A percentile compares a stretch with the other conserved stretches of the same genome.
phyloP scores from a whole-genome alignment of 139 green algal species.

The Picochlorum sp. region DNA sequence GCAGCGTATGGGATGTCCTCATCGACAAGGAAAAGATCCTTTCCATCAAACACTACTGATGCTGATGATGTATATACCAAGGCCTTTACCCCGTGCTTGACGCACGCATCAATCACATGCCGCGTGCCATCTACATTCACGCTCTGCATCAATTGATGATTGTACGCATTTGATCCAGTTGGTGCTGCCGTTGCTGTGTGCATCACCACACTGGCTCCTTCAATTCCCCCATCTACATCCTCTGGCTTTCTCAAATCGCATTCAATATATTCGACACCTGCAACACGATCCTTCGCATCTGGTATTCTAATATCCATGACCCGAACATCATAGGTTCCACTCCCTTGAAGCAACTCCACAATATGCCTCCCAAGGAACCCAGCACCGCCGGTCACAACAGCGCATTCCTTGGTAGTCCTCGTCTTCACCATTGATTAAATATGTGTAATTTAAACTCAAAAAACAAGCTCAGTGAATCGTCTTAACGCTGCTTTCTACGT shows the following conservation, averaged over 20 bases:
- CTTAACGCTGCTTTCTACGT: not conserved
- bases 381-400: constrained; percentile 63
- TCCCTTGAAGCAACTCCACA: constrained; percentile 56
- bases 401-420: not conserved
- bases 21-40: constrained; percentile 47
- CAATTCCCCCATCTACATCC: constrained; percentile 32
- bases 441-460: not conserved
- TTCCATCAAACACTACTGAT: constrained; percentile 83
- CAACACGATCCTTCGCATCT: not conserved
- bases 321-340: constrained; percentile 45
- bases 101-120: constrained; percentile 69
- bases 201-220: constrained; percentile 70
- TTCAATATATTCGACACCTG: constrained; percentile 26
- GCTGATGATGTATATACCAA: constrained; percentile 64
- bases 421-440: not conserved
- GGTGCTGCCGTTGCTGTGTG: constrained; percentile 75
- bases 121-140: constrained; percentile 81
- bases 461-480: not conserved
- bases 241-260: constrained; percentile 52
- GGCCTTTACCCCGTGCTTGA: constrained; percentile 25
- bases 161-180: constrained; percentile 57
- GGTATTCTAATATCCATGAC: constrained; percentile 67
- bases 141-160: constrained; percentile 67
- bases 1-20: constrained; percentile 62
- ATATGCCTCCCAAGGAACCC: constrained; percentile 79